Evolutionary conservation across 495 filamentous ascomycete genomes (phyloP).

Genomic region (Talaromyces wortmannii): DNA sequence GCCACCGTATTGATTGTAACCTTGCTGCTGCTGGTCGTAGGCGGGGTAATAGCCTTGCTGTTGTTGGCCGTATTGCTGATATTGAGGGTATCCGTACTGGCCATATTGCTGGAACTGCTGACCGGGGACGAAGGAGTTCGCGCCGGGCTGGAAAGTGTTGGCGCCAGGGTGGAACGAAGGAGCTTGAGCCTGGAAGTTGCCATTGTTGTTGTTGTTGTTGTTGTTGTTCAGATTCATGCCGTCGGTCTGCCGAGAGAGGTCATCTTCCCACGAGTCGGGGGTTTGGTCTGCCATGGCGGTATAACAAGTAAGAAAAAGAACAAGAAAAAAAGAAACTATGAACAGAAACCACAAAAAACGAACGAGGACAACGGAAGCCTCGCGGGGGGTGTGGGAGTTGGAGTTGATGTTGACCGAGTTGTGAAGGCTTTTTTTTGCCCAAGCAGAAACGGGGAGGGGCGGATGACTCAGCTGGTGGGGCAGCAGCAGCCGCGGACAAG

Average conservation of each 20-base stretch:
- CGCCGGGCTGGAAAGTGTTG: conserved; percentile 63
- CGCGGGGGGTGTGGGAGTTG: too few relatives aligned
- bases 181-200: conserved; percentile 59
- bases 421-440: too few relatives aligned
- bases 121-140: conserved; percentile 74
- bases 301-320: conserved; percentile 20
- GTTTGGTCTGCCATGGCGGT: conserved; percentile 67
- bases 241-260: conserved; percentile 80
- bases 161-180: conserved; percentile 26
- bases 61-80: conserved; percentile 50
- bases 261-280: conserved; percentile 94
- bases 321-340: conserved; percentile 10
- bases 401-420: too few relatives aligned
- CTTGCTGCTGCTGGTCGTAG: conserved; percentile 21
- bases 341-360: too few relatives aligned
- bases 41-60: conserved; percentile 46
- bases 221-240: conserved; percentile 74
- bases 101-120: conserved; percentile 51
- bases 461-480: too few relatives aligned
- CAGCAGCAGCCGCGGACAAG: too few relatives aligned
- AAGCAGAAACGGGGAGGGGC: too few relatives aligned
- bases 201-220: conserved; percentile 61
- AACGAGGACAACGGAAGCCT: too few relatives aligned
- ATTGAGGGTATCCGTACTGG: conserved; percentile 44
- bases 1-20: conserved; percentile 35